These are phyloP conservation scores for Hypoxylon sp. DNA, from an alignment of 2,329 filamentous ascomycete genomes.

Conservation along the genomic window DNA sequence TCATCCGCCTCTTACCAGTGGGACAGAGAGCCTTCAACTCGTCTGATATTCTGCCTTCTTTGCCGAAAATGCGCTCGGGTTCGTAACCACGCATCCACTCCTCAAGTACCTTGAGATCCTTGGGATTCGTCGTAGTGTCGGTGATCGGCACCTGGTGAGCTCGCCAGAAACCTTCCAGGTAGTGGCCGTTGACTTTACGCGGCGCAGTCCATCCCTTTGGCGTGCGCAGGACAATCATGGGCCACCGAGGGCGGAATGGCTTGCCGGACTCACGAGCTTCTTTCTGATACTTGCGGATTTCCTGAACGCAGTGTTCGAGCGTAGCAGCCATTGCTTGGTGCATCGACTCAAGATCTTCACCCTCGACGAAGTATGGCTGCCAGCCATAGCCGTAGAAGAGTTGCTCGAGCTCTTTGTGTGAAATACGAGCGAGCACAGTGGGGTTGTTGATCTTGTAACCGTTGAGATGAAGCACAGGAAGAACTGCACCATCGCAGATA, in stretches of 20 bases:
- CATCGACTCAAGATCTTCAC: constrained; percentile 80
- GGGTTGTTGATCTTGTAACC: constrained; percentile 91
- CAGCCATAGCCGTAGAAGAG: constrained; percentile 83
- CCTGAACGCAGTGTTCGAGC: constrained; percentile 77
- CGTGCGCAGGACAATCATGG: constrained; percentile 82
- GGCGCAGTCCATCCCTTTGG: constrained; percentile 88
- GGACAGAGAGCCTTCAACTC: constrained; percentile 77
- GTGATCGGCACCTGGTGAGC: constrained; percentile 84
- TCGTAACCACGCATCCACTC: constrained; percentile 84
- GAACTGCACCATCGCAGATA: constrained; percentile 81
- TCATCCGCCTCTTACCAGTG: constrained; percentile 77
- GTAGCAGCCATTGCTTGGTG: constrained; percentile 87
- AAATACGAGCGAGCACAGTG: constrained; percentile 79
- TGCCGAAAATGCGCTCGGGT: constrained; percentile 78
- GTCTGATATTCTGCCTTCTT: constrained; percentile 73
- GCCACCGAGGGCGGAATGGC: constrained; percentile 80
- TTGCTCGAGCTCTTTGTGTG: constrained; percentile 78
- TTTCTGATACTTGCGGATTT: constrained; percentile 79
- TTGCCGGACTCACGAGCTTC: constrained; percentile 79
- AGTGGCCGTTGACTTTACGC: constrained; percentile 78
- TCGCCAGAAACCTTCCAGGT: constrained; percentile 83
- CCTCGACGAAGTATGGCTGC: constrained; percentile 85
- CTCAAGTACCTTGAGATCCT: constrained; percentile 78
- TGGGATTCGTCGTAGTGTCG: constrained; percentile 75
- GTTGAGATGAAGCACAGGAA: constrained; percentile 84